Percentiles rank a stretch among this genome's conserved stretches.
These are phyloP conservation scores for Limonium bicolor DNA, from an alignment of 148 eudicot species.

Conservation along the genomic window DNA sequence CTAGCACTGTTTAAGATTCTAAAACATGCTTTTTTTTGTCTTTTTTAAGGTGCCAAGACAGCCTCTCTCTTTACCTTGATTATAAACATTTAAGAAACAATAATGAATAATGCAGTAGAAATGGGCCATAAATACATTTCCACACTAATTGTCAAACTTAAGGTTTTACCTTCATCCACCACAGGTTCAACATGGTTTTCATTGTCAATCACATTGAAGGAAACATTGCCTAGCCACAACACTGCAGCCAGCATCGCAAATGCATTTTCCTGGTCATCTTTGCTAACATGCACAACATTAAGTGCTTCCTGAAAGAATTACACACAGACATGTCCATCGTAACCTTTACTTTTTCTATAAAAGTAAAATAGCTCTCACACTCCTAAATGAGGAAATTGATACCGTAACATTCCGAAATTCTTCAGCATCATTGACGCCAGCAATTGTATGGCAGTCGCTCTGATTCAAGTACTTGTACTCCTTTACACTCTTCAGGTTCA, in stretches of 20 bases:
- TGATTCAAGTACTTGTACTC: constrained; percentile 70
- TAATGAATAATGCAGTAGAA: too few species aligned
- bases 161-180: constrained; percentile 40
- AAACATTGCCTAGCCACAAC: constrained; percentile 79
- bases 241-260: constrained; percentile 87
- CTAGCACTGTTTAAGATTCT: too few species aligned
- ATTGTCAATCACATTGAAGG: constrained; percentile 54
- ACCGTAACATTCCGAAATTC: constrained; percentile 68
- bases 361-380: too few species aligned
- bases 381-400: too few species aligned
- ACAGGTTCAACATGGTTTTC: constrained; percentile 89
- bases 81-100: too few species aligned
- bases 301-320: constrained; percentile 77
- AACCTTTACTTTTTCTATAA: too few species aligned
- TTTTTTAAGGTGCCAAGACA: too few species aligned
- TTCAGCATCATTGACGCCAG: constrained; percentile 87
- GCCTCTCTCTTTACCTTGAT: too few species aligned
- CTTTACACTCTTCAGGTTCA: constrained; percentile 50
- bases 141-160: too few species aligned
- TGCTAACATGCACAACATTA: constrained; percentile 80
- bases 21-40: too few species aligned
- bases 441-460: constrained; percentile 61
- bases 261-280: constrained; percentile 76
- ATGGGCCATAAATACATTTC: too few species aligned
- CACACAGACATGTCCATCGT: too few species aligned